Conservation (phyloP, 2,329 filamentous ascomycete species). For the Botrytis pseudocinerea region DNA sequence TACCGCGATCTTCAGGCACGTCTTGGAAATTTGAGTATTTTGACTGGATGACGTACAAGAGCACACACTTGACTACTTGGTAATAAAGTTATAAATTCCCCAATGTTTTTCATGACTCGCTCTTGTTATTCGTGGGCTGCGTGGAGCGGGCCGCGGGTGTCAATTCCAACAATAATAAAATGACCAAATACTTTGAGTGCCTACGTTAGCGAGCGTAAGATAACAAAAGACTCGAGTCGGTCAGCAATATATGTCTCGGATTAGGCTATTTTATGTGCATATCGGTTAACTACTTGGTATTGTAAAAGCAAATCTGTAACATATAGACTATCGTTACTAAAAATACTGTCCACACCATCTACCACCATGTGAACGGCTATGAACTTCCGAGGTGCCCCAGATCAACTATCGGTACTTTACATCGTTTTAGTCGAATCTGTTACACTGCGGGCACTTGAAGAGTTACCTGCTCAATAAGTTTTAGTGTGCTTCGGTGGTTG, state of each 20-base stretch:
- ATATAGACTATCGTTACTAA: not conserved
- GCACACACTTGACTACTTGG: not conserved
- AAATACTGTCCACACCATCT: not conserved
- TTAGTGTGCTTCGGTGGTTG: not conserved
- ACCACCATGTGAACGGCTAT: not conserved
- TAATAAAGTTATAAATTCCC: not conserved
- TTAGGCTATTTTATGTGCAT: not conserved
- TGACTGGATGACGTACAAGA: not conserved
- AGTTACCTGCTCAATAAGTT: not conserved
- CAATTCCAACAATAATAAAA: not conserved
- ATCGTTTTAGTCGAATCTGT: not conserved
- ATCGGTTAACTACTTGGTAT: not conserved
- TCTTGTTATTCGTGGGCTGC: not conserved
- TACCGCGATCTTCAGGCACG: not conserved
- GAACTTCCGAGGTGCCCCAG: not conserved
- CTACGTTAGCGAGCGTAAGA: not conserved
- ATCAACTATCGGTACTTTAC: not conserved
- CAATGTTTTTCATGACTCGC: not conserved
- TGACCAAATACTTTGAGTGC: not conserved
- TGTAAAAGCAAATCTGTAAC: not conserved
- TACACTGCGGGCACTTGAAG: not conserved
- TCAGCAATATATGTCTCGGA: conserved; percentile 2
- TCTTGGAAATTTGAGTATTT: not conserved
- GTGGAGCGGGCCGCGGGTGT: not conserved
- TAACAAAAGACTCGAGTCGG: not conserved